Evolutionary conservation across 257 asterid species (phyloP), one percentile per base, ranked within the genome.

Genomic region (Dorcoceras hygrometricum): DNA sequence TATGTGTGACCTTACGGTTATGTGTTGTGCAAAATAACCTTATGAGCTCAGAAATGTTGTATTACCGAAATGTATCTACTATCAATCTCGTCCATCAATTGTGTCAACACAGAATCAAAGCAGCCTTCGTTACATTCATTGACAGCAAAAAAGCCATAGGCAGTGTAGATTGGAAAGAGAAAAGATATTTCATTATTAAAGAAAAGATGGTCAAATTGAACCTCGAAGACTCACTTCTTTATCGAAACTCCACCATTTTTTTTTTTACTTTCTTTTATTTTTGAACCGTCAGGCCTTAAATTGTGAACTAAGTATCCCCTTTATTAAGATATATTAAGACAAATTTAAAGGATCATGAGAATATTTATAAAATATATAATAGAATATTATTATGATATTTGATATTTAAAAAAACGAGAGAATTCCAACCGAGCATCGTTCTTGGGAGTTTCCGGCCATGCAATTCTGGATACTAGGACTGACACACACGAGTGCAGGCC

Each of bases 191-290:
- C 53, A 43, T 43, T 43, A 69, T 57, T 69, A 78, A 80, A 78
- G 83, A 83, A 89, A 88, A 88, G 95, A 86, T 86, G 93, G 96
- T 88, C 97, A 90, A 90, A 90, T 79, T 88, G 80, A 61, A 75
- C 95, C 97, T 88, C 92, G 92, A 88, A 90, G 96, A 86, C 95
- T 86, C 53, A 82, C 83, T 79, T 67, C 97, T 90, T 88, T 90
- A 88, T 90, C 89, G 96, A 86, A 80, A 88, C 81, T 80, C 87
- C 79, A 73, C 82, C 81, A 61, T 29, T 77, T 79, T 73, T 79
- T 58, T 29, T 77, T 79, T 73, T 79, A 74, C 87, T 76, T 82
- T 78, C 73, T 75, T 75, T 78, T 19, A 59, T 76, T 74, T 73
- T 75, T 20, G 78, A 69, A 63, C 54, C 53, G 43, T 61, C 74